Evolutionary conservation across 1,284 basidiomycete species (phyloP).

Genomic region (Puccinia triticina): DNA sequence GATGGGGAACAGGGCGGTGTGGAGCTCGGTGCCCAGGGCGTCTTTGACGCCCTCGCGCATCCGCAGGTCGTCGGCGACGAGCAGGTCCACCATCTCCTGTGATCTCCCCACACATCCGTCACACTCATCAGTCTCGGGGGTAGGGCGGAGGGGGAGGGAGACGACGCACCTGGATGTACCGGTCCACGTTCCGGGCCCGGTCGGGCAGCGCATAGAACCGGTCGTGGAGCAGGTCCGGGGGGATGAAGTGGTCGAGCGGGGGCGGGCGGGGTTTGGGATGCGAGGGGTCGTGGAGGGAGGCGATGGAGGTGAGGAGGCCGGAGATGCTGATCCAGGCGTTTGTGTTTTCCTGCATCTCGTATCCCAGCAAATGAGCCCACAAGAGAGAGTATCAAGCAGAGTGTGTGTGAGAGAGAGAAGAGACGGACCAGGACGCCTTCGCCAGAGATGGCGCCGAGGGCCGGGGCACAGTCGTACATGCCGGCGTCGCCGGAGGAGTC

Average conservation of each 20-base stretch:
- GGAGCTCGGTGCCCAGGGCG: conserved; percentile 76
- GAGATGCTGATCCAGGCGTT: conserved; percentile 52
- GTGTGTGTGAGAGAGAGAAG: background rate
- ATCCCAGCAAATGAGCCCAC: no score
- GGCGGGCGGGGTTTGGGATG: conserved; percentile 1
- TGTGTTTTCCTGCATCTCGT: conserved; percentile 42
- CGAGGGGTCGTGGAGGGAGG: conserved; percentile 31
- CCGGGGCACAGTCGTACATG: conserved; percentile 14
- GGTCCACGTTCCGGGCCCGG: conserved; percentile 50
- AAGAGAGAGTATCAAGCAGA: background rate
- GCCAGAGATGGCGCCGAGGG: conserved; percentile 36
- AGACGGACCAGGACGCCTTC: conserved; percentile 45
- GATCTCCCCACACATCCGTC: conserved; percentile 53
- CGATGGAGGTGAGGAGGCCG: conserved; percentile 45
- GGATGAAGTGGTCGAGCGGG: conserved; percentile 40
- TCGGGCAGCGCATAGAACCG: conserved; percentile 49
- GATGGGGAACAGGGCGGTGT: conserved; percentile 69
- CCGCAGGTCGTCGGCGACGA: conserved; percentile 69
- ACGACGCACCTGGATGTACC: conserved; percentile 48
- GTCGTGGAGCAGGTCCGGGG: conserved; percentile 43
- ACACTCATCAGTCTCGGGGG: no score
- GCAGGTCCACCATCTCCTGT: conserved; percentile 71
- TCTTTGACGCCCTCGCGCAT: conserved; percentile 76
- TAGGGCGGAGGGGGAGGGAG: no score
- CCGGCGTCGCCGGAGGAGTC: conserved; percentile 34